Evolutionary conservation across 2,329 filamentous ascomycete species (phyloP), one percentile per base, ranked within the genome.

Genomic region (Fusarium sororula): DNA sequence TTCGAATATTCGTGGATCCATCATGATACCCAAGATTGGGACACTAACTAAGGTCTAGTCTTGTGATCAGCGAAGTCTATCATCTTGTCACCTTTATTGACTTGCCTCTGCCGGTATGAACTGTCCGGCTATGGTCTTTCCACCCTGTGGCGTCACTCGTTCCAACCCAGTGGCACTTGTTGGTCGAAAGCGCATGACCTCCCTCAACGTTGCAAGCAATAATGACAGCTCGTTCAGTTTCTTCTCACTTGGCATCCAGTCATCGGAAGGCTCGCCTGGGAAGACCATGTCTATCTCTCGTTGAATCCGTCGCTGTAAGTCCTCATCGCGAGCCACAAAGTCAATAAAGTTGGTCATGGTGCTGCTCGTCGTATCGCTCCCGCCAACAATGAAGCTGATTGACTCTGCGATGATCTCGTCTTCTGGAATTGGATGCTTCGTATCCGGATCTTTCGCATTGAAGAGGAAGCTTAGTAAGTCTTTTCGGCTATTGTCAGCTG

Each of bases 11-110:
- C 26, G 15, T 7, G 53, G 53, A 18, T 55, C 37, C 53, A 32
- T 55, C 53, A 55, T 55, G 20, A 55, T 5, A 6, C 53, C 53
- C 7, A 55, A 42, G 6, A 26, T 55, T 30, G 53, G 53, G 6
- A 55, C 37, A 7, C 53, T 55, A 3, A 42, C 26, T 15, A 55
- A 42, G 2, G 53, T 55, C 53, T 55, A 10, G 10, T 2, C 10
- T 7, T 55, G 11, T 26, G 4, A 8, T 55, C 26, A 55, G 26
- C 4, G 3, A 3, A 30, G 11, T 55, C 11, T 3, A n/a, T 2
- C 0, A 8, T 22, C 50, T 28, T 4, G 9, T 30, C 20, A 7
- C 15, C 7, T n/a, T 22, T 9, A 8, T n/a, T 3, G 3, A 14
- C 24, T 10, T n/a, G 24, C 53, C 3, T 20, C 8, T 11, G 18